Percentiles rank a stretch among this genome's conserved stretches.
These are phyloP conservation scores for Fusarium sp. DNA, from an alignment of 2,329 filamentous ascomycete genomes.

Conservation along the genomic window DNA sequence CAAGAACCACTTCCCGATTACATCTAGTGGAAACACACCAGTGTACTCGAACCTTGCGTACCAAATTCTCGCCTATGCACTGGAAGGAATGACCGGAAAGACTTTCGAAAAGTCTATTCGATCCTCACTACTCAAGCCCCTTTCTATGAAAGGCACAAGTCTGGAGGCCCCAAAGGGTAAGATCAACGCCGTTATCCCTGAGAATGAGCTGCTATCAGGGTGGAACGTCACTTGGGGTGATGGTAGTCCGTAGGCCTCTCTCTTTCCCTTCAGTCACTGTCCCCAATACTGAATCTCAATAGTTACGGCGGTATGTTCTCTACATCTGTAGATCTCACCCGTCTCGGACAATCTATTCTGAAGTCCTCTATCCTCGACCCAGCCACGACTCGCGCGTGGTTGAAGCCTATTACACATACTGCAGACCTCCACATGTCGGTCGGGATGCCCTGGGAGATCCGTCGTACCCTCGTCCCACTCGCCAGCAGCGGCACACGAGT, in stretches of 20 bases:
- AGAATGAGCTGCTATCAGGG: neutral
- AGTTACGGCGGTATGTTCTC: slow-evolving; percentile 22
- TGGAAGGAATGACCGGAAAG: slow-evolving; percentile 9
- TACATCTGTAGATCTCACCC: slow-evolving; percentile 2
- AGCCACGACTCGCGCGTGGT: neutral
- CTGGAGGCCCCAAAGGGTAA: neutral
- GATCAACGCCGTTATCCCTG: neutral
- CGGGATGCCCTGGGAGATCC: slow-evolving; percentile 26
- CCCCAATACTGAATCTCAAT: rapidly evolving
- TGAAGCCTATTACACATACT: slow-evolving; percentile 13
- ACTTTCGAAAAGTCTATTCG: neutral
- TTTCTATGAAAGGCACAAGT: neutral
- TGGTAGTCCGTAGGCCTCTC: neutral
- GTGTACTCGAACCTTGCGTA: slow-evolving; percentile 15
- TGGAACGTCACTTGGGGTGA: neutral
- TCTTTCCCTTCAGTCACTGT: rapidly evolving
- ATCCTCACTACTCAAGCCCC: neutral
- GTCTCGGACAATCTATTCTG: slow-evolving; percentile 15
- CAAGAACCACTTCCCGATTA: neutral
- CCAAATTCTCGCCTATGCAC: slow-evolving; percentile 16
- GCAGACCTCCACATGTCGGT: neutral
- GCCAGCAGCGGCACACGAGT: neutral
- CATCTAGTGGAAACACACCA: slow-evolving; percentile 6
- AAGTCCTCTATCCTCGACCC: neutral
- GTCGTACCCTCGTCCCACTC: neutral